These are phyloP conservation scores for Litchi chinensis DNA, from an alignment of 345 rosid genomes.

Conservation along the genomic window DNA sequence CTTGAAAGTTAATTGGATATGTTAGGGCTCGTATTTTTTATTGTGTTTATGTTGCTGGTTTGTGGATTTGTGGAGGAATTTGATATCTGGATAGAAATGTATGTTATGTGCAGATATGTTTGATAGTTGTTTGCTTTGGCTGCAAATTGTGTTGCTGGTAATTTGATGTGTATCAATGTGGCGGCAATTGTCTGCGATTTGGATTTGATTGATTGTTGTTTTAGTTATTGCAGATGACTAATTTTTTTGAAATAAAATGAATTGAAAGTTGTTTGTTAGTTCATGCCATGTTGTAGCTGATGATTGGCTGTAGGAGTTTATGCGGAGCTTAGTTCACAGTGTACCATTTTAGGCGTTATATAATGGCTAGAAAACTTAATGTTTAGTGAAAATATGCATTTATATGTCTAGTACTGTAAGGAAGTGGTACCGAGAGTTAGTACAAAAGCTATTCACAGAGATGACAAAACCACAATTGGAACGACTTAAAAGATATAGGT, in stretches of 20 bases:
- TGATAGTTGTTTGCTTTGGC: not conserved
- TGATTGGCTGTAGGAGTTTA: not conserved
- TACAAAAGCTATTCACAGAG: not conserved
- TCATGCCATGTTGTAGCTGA: not conserved
- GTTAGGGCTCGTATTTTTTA: not conserved
- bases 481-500: not conserved
- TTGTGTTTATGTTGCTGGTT: not conserved
- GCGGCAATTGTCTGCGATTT: not conserved
- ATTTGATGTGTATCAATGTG: not conserved
- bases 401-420: not conserved
- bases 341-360: not conserved
- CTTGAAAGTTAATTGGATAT: not conserved
- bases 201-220: not conserved
- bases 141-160: not conserved
- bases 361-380: not conserved
- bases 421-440: not conserved
- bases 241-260: not conserved
- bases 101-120: not conserved
- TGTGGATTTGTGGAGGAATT: not conserved
- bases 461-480: not conserved
- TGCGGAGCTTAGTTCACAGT: not conserved
- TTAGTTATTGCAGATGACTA: not conserved
- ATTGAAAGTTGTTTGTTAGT: not conserved
- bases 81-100: not conserved
- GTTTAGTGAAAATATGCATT: not conserved